Evolutionary conservation across 2,329 filamentous ascomycete species (phyloP).

Genomic region (Dryadomyces quercus-mongolicae): DNA sequence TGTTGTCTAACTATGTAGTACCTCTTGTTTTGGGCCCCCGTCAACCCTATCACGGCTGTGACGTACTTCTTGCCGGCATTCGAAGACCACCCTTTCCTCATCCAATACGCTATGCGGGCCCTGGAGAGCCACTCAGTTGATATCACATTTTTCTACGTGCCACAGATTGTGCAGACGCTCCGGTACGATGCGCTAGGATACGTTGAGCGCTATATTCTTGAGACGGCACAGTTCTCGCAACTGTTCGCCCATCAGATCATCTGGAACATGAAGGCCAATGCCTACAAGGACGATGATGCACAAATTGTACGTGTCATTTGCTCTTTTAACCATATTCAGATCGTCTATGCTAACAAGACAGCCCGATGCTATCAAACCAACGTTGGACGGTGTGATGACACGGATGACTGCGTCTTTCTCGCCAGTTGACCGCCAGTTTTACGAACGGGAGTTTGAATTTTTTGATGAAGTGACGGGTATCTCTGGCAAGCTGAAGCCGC

Average conservation of each 20-base stretch:
- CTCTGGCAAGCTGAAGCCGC: conserved; percentile 88
- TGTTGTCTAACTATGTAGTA: conserved; percentile 43
- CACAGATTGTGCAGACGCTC: conserved; percentile 91
- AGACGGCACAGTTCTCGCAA: conserved; percentile 96
- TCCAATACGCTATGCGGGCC: conserved; percentile 94
- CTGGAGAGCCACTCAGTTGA: conserved; percentile 92
- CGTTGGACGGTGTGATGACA: conserved; percentile 78
- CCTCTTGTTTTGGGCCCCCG: conserved; percentile 81
- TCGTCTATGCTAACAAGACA: conserved; percentile 21
- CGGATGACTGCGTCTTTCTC: conserved; percentile 78
- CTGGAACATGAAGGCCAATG: conserved; percentile 99
- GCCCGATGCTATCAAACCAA: conserved; percentile 88
- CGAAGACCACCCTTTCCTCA: conserved; percentile 78
- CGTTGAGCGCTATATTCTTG: conserved; percentile 89
- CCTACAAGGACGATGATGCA: conserved; percentile 92
- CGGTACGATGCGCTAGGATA: conserved; percentile 90
- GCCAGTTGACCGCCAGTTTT: conserved; percentile 67
- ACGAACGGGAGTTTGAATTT: conserved; percentile 92
- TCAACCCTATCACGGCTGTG: conserved; percentile 85
- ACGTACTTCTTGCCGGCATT: conserved; percentile 90
- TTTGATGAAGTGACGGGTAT: conserved; percentile 94
- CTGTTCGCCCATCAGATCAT: conserved; percentile 98
- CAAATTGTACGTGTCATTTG: conserved; percentile 48
- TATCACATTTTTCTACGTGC: conserved; percentile 97
- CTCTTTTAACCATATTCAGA: background rate